phyloP scores from a whole-genome alignment of 202 grass and related monocot genomes.

The Thinopyrum obtusiflorum region DNA sequence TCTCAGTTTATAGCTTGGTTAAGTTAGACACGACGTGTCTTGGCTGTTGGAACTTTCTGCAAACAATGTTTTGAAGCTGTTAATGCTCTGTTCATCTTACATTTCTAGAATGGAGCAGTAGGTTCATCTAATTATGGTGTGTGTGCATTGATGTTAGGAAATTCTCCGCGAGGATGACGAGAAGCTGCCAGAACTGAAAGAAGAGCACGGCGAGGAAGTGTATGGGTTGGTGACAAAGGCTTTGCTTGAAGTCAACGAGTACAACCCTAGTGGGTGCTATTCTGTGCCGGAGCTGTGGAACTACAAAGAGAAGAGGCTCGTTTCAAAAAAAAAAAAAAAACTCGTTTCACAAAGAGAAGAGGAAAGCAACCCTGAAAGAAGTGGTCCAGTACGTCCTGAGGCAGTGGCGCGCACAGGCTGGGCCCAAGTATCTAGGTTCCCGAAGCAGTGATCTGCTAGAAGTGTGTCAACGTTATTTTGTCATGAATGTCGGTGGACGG shows the following conservation, averaged over 20 bases:
- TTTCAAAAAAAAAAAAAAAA: too few relatives aligned
- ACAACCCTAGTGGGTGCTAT: too few relatives aligned
- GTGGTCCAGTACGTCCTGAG: conserved; percentile 42
- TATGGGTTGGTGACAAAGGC: too few relatives aligned
- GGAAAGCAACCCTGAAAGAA: conserved; percentile 63
- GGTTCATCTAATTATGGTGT: neutral
- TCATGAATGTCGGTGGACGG: neutral
- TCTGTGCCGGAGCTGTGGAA: too few relatives aligned
- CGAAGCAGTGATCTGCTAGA: neutral
- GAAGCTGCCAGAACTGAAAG: too few relatives aligned
- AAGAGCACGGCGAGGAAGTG: too few relatives aligned
- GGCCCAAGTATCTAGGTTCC: neutral
- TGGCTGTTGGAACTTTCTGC: neutral
- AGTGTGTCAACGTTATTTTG: neutral
- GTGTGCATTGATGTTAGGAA: neutral
- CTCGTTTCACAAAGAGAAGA: too few relatives aligned
- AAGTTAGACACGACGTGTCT: neutral
- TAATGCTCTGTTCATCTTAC: too few relatives aligned
- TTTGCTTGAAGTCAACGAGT: too few relatives aligned
- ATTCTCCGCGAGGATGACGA: too few relatives aligned
- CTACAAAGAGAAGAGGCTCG: neutral
- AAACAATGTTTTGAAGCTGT: neutral
- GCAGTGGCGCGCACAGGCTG: conserved; percentile 16
- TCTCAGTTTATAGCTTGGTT: neutral
- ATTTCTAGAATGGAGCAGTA: neutral